phyloP scores from a whole-genome alignment of 2,329 filamentous ascomycete genomes.

The Colletotrichum sp. region DNA sequence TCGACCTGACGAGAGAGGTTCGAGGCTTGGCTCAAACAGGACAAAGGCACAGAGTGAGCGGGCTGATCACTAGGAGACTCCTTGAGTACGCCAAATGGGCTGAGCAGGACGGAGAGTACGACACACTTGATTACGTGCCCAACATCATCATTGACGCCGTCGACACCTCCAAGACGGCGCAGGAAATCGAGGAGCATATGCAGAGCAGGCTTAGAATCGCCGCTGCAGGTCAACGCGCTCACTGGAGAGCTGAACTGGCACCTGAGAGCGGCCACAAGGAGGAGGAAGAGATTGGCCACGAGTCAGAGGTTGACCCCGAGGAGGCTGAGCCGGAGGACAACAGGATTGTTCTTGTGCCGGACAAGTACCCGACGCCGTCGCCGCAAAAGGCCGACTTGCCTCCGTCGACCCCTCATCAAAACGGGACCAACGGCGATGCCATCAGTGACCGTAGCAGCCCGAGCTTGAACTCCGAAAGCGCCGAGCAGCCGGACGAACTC shows the following conservation, averaged over 20 bases:
- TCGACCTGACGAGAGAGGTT: slow-evolving; percentile 41
- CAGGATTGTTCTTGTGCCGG: slow-evolving; percentile 15
- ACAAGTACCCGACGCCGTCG: slow-evolving; percentile 12
- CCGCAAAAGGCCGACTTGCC: background rate
- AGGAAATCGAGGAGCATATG: slow-evolving; percentile 38
- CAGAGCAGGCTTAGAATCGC: slow-evolving; percentile 37
- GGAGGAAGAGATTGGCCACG: background rate
- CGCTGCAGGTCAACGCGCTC: slow-evolving; percentile 39
- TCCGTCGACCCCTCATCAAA: background rate
- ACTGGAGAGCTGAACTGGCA: slow-evolving; percentile 28
- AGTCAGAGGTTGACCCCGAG: slow-evolving; percentile 6
- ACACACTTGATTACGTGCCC: slow-evolving; percentile 35
- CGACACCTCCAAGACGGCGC: slow-evolving; percentile 30
- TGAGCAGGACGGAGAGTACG: slow-evolving; percentile 42
- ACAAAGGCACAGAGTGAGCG: slow-evolving; percentile 32
- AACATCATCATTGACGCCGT: slow-evolving; percentile 43
- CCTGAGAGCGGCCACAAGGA: background rate
- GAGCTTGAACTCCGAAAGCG: background rate
- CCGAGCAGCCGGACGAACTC: too few species aligned
- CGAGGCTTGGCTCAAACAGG: slow-evolving; percentile 38
- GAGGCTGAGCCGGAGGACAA: slow-evolving; percentile 14
- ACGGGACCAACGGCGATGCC: background rate
- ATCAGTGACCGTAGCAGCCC: background rate
- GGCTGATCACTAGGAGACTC: slow-evolving; percentile 37
- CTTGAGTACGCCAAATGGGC: slow-evolving; percentile 43